Percentiles rank a stretch among this genome's conserved stretches.
Evolutionary conservation across 352 stramenopile genomes (phyloP).

Genomic region (Phytophthora idaei): DNA sequence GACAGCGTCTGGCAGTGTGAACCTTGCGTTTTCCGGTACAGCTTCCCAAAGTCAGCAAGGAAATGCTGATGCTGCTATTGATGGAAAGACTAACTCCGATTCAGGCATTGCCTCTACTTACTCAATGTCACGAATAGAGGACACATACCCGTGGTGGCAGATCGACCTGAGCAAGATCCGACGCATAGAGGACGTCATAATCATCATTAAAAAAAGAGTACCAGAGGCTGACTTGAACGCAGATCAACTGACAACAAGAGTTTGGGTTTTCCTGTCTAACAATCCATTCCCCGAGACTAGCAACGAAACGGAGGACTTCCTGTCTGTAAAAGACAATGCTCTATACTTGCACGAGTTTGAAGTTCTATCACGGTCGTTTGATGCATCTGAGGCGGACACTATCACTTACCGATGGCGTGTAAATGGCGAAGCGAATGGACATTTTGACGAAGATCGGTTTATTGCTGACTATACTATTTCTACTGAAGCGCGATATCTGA

Average conservation of each 20-base stretch:
- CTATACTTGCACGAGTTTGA: conserved; percentile 44
- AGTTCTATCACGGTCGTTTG: conserved; percentile 50
- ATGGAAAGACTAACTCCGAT: conserved; percentile 41
- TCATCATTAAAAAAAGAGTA: conserved; percentile 54
- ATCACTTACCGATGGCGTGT: conserved; percentile 65
- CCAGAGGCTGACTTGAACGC: conserved; percentile 36
- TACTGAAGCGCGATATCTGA: conserved; percentile 48
- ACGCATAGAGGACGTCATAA: conserved; percentile 55
- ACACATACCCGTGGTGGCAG: conserved; percentile 71
- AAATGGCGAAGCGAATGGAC: conserved; percentile 44
- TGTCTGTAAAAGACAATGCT: conserved; percentile 26
- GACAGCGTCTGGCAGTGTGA: conserved; percentile 56
- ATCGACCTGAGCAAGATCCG: conserved; percentile 40
- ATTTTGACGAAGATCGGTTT: conserved; percentile 48
- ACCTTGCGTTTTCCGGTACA: conserved; percentile 40
- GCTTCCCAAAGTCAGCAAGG: conserved; percentile 58
- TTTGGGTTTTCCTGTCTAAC: conserved; percentile 63
- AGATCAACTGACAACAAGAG: conserved; percentile 35
- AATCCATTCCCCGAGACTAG: conserved; percentile 37
- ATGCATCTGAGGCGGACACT: conserved; percentile 42
- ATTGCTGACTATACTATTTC: conserved; percentile 38
- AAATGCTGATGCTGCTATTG: conserved; percentile 55
- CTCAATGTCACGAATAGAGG: conserved; percentile 50
- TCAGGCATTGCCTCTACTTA: conserved; percentile 53
- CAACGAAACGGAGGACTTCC: conserved; percentile 44